Conservation (phyloP, 768 basidiomycete species). For the Leucocoprinus birnbaumii region DNA sequence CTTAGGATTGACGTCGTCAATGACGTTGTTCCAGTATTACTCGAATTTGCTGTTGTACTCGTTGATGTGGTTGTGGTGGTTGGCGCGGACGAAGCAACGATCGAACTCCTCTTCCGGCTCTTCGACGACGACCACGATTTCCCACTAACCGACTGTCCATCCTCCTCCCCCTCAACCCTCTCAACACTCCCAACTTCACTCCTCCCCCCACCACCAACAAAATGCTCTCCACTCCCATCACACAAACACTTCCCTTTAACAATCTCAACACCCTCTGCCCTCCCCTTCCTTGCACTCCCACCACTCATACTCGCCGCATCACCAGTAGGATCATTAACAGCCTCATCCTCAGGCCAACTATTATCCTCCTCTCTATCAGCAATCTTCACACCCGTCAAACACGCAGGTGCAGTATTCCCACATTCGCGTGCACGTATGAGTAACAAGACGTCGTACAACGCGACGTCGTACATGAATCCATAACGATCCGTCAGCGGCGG, state of each 20-base stretch:
- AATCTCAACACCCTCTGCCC: constrained; percentile 36
- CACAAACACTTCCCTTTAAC: constrained; percentile 46
- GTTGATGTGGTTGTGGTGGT: constrained; percentile 18
- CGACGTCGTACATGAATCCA: constrained; percentile 88
- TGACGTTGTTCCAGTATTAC: constrained; percentile 36
- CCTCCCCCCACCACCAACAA: no score
- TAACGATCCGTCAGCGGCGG: constrained; percentile 80
- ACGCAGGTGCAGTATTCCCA: constrained; percentile 75
- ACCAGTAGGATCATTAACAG: no score
- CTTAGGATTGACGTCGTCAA: constrained; percentile 48
- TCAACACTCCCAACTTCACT: constrained; percentile 14
- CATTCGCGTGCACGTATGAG: constrained; percentile 72
- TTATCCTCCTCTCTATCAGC: constrained; percentile 81
- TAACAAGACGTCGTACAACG: constrained; percentile 76
- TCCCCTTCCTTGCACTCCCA: constrained; percentile 11
- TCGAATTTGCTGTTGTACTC: constrained; percentile 51
- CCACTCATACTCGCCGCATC: constrained; percentile 35
- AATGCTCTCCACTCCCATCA: constrained; percentile 26
- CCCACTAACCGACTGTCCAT: constrained; percentile 25
- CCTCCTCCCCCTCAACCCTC: background rate
- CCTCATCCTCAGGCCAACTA: constrained; percentile 72
- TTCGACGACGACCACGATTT: constrained; percentile 53
- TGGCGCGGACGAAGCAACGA: constrained; percentile 20
- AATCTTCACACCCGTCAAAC: constrained; percentile 84
- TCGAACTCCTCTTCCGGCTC: constrained; percentile 44